phyloP scores from a whole-genome alignment of 2,329 filamentous ascomycete genomes.

The Stenocarpella maydis region DNA sequence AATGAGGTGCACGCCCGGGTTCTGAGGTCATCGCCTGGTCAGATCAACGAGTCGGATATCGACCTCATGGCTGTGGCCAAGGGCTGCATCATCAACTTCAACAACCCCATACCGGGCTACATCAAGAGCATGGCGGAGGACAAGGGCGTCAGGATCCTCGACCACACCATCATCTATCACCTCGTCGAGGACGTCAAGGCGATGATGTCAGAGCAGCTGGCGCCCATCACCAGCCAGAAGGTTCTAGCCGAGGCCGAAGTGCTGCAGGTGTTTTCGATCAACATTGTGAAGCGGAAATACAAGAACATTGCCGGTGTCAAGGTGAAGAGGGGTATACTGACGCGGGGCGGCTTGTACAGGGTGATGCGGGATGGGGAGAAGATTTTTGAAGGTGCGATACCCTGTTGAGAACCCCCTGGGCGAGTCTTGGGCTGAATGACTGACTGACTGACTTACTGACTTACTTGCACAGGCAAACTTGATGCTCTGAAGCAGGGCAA shows the following conservation, averaged over 20 bases:
- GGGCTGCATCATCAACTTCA: slow-evolving; percentile 87
- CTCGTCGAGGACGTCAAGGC: slow-evolving; percentile 76
- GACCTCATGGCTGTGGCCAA: slow-evolving; percentile 83
- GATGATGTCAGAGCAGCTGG: slow-evolving; percentile 73
- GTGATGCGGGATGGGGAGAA: slow-evolving; percentile 76
- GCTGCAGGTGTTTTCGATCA: slow-evolving; percentile 83
- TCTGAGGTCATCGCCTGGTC: slow-evolving; percentile 79
- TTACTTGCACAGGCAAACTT: slow-evolving; percentile 69
- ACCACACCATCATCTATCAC: slow-evolving; percentile 88
- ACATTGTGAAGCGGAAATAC: slow-evolving; percentile 73
- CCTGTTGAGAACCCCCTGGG: not conserved
- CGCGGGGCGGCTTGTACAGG: slow-evolving; percentile 69
- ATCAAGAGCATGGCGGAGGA: slow-evolving; percentile 75
- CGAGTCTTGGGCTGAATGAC: slow-evolving; percentile 33
- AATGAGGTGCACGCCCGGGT: slow-evolving; percentile 82
- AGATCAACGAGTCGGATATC: slow-evolving; percentile 85
- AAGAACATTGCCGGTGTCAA: slow-evolving; percentile 87
- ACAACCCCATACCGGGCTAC: slow-evolving; percentile 71
- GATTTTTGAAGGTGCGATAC: slow-evolving; percentile 80
- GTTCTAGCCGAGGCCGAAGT: slow-evolving; percentile 92
- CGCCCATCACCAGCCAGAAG: slow-evolving; percentile 70
- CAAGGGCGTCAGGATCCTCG: slow-evolving; percentile 77
- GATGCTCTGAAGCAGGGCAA: slow-evolving; percentile 89
- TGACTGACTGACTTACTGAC: slow-evolving; percentile 34
- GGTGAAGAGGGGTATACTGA: slow-evolving; percentile 81